A percentile compares a stretch with the other conserved stretches of the same genome.
Evolutionary conservation across 2,329 filamentous ascomycete genomes (phyloP).

Genomic region (Metarhizium guizhouense): DNA sequence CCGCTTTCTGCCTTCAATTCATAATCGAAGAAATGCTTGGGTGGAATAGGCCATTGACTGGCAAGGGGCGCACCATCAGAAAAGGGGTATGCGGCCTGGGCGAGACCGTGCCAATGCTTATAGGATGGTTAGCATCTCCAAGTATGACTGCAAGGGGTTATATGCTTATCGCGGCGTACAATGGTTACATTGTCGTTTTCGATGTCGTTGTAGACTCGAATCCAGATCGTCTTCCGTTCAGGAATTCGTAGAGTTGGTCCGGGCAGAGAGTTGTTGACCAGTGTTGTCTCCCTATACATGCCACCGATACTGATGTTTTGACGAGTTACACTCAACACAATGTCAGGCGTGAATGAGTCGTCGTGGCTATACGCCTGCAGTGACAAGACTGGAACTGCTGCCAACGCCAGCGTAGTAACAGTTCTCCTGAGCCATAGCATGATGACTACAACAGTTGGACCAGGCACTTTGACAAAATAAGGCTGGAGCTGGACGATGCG

Average conservation of each 20-base stretch:
- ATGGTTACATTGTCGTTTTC: conserved; percentile 45
- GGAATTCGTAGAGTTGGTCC: conserved; percentile 38
- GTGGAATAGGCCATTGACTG: conserved; percentile 57
- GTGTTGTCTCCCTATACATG: conserved; percentile 12
- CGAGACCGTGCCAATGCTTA: conserved; percentile 61
- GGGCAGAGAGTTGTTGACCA: conserved; percentile 44
- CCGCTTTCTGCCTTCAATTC: conserved; percentile 44
- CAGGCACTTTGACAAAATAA: neutral
- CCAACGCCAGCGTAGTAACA: neutral
- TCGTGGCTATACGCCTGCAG: conserved; percentile 14
- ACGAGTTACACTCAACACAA: conserved; percentile 35
- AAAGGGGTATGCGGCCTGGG: conserved; percentile 47
- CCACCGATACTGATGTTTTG: conserved; percentile 22
- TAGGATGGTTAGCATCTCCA: neutral
- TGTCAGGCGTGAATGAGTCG: conserved; percentile 28
- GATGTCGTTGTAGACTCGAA: conserved; percentile 52
- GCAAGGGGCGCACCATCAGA: conserved; percentile 53
- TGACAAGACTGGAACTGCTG: neutral
- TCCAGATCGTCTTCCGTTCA: conserved; percentile 40
- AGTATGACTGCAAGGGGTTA: neutral
- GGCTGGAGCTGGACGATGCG: too few relatives aligned
- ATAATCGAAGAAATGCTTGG: conserved; percentile 57
- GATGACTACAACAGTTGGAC: neutral
- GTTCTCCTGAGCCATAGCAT: neutral
- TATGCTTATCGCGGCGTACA: conserved; percentile 22